Base-by-base conservation (phyloP, 2,329 filamentous ascomycete species). In the Pyricularia pennisetigena region DNA sequence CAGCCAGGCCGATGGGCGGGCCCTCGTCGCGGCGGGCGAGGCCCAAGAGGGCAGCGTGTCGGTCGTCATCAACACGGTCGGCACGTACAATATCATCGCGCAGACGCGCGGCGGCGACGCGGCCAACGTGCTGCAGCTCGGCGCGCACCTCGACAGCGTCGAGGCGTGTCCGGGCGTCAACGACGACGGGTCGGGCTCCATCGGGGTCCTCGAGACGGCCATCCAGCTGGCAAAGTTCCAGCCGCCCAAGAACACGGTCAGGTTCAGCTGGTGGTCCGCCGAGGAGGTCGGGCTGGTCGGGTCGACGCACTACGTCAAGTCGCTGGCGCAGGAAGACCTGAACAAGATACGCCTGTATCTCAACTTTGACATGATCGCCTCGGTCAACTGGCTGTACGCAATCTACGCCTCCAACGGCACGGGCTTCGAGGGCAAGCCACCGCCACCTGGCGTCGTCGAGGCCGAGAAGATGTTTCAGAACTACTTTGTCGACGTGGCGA, bases 141-240 rank as follows among this genome's bases (percentile, higher is more conserved):
- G 88, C 23, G 88, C 82, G 1, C 88, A 90, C 78, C 87, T 83
- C 41, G 87, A 90, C 74, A 86, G 84, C 70, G 88, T 90, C 20
- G 74, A 80, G 0, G 87, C 85, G 67, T 88, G 88, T 0, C 87
- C 88, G 0, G 90, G 90, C 24, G 92, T 93, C 82, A 93, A 93
- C 76, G 90, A 93, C 72, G 89, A 93, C 73, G 90, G 90, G 64
- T 89, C 88, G 3, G 90, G 90, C 68, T 87, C 84, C 41, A 73
- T 87, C 68, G 83, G 85, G 0, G 78, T 90, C 5, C 82, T 90
- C 57, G 88, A 90, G 74, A 80, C 90, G 9, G 87, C 88, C 1
- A 83, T 81, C 2, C 86, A 88, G 71, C 79, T 90, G 68, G 77
- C 82, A 28, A 57, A 57, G 20, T 62, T 67, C 10, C 63, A 41